These are phyloP conservation scores for Trichosporon sp. DNA, from an alignment of 1,284 basidiomycete species.

Conservation along the genomic window DNA sequence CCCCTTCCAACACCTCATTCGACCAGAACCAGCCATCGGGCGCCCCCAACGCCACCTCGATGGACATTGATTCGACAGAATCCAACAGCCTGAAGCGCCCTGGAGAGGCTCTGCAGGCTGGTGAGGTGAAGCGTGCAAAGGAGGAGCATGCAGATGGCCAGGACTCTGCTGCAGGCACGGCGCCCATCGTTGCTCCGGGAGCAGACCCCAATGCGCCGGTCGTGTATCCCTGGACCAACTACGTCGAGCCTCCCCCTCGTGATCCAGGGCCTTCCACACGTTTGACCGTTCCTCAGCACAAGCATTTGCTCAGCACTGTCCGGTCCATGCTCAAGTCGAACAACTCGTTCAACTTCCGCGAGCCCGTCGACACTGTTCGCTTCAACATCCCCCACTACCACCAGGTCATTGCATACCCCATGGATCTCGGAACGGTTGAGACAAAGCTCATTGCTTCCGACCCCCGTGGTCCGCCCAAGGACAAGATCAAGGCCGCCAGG, in stretches of 20 bases:
- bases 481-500: constrained; percentile 55
- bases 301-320: constrained; percentile 72
- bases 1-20: constrained; percentile 13
- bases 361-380: constrained; percentile 84
- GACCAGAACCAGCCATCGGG: constrained; percentile 12
- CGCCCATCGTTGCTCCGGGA: constrained; percentile 1
- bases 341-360: constrained; percentile 73
- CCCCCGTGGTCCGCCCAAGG: constrained; percentile 51
- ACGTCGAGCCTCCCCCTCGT: constrained; percentile 31
- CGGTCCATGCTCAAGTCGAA: constrained; percentile 74
- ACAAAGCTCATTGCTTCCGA: constrained; percentile 74
- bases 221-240: constrained; percentile 26
- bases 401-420: constrained; percentile 78
- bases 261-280: constrained; percentile 38
- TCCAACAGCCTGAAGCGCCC: constrained; percentile 31
- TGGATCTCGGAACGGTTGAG: constrained; percentile 95
- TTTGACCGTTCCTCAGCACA: constrained; percentile 59
- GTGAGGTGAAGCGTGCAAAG: constrained; percentile 35
- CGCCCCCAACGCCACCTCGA: constrained; percentile 2
- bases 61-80: constrained; percentile 27
- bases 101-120: constrained; percentile 31
- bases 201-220: constrained; percentile 9
- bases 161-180: constrained; percentile 8
- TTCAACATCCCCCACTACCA: constrained; percentile 89
- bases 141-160: constrained; percentile 18